Conservation (phyloP, 306 rosid genomes). For the Casuarina glauca region DNA sequence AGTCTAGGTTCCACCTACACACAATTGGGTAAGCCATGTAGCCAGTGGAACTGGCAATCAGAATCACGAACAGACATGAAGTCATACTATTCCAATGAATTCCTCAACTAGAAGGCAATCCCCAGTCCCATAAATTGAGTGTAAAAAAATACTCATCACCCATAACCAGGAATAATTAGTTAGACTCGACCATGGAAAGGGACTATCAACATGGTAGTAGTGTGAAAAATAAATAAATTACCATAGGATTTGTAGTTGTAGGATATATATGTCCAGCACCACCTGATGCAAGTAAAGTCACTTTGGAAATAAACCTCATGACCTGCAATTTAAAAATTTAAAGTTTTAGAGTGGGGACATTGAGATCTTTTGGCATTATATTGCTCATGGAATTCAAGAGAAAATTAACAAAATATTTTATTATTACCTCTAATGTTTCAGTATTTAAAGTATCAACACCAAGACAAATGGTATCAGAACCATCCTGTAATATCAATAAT, state of each 20-base stretch:
- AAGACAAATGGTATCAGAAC: conserved; percentile 65
- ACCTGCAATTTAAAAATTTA: conserved; percentile 59
- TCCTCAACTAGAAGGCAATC: too few species aligned
- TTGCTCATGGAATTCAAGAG: conserved; percentile 3
- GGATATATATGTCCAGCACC: conserved; percentile 99
- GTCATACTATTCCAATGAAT: too few species aligned
- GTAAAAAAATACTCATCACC: too few species aligned
- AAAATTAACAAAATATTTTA: conserved; percentile 9
- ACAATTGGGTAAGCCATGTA: neutral
- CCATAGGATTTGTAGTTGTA: conserved; percentile 92
- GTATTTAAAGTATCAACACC: conserved; percentile 87
- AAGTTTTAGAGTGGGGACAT: conserved; percentile 23
- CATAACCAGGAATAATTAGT: too few species aligned
- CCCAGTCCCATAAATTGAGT: too few species aligned
- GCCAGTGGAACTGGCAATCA: too few species aligned
- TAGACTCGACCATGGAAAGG: too few species aligned
- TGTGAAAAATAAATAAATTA: conserved; percentile 29
- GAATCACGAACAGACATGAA: too few species aligned
- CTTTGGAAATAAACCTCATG: conserved; percentile 86
- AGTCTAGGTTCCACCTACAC: neutral
- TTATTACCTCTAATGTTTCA: conserved; percentile 71
- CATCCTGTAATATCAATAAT: conserved; percentile 54
- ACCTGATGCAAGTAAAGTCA: conserved; percentile 90
- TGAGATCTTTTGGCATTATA: conserved; percentile 4
- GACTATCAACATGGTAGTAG: neutral